Percentiles rank a stretch among this genome's conserved stretches.
phyloP scores from a whole-genome alignment of 345 rosid genomes.

The Melastoma malabathricum region DNA sequence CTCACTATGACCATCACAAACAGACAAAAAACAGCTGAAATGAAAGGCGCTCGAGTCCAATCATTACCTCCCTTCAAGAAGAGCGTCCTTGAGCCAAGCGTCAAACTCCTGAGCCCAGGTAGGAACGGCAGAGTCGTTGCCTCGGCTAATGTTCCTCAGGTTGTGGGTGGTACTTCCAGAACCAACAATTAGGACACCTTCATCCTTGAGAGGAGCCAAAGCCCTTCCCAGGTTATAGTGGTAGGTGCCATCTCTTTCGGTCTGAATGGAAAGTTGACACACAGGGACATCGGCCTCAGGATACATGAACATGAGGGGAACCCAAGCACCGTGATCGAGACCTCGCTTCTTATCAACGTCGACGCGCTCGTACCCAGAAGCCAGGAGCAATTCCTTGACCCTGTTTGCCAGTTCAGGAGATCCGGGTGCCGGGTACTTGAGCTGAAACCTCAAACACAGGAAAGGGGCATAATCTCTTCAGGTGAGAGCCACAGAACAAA shows the following conservation, averaged over 20 bases:
- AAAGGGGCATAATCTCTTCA: neutral
- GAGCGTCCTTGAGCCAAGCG: conserved; percentile 73
- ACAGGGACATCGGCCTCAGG: conserved; percentile 78
- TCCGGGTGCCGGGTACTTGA: conserved; percentile 85
- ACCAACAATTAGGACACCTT: conserved; percentile 80
- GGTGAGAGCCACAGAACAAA: too few species aligned
- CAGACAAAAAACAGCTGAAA: too few species aligned
- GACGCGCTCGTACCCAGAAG: conserved; percentile 41
- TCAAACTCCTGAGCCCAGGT: conserved; percentile 77
- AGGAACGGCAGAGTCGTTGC: conserved; percentile 11
- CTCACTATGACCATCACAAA: too few species aligned
- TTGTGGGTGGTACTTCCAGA: conserved; percentile 80
- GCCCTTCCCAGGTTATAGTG: conserved; percentile 91
- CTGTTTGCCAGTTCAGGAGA: conserved; percentile 65
- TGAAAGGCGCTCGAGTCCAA: too few species aligned
- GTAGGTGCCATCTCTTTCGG: conserved; percentile 32
- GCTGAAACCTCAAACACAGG: conserved; percentile 17
- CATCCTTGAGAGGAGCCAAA: conserved; percentile 61
- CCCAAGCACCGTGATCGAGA: conserved; percentile 96
- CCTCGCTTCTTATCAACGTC: conserved; percentile 58
- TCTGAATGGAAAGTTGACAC: conserved; percentile 80
- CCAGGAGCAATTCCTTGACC: conserved; percentile 55
- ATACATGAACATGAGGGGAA: conserved; percentile 84
- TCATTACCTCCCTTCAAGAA: conserved; percentile 78
- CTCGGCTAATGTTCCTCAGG: conserved; percentile 29